Base-by-base conservation (phyloP, 352 stramenopile genomes). In the Phytophthora pistaciae region DNA sequence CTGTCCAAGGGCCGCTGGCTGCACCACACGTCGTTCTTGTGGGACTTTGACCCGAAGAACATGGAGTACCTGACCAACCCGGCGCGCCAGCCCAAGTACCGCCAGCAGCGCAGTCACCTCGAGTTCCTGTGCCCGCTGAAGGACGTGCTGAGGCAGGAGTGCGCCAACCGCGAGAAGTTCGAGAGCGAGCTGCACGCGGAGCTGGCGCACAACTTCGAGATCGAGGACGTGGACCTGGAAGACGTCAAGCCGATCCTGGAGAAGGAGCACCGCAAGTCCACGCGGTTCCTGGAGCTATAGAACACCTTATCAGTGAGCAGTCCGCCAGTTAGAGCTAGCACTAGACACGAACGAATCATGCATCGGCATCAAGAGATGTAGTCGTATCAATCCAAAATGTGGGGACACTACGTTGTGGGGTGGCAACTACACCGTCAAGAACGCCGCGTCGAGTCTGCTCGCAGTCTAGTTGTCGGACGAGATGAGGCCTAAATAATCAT, bases 11-110 rank as follows among this genome's bases (percentile, higher is more conserved):
- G 91, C 56, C 95, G 96, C 14, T 99, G 94, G 92, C 76, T 99
- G 23, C 98, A 99, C 75, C 98, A 99, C 80, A 99, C 98, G 21
- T 98, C 92, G 58, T 99, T 99, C 78, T 74, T 99, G 14, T 99
- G 95, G 94, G 95, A 99, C 75, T 99, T 97, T 68, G 78, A 98
- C 57, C 74, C 91, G 10, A 73, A 68, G 3, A 98, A 98, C 71
- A 99, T 99, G 97, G 79, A 93, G 64, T 98, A 98, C 60, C 83
- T 99, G 10, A 97, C 86, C 3, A 90, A 99, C 49, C 98, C 98
- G 3, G 82, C 91, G 50, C 98, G 98, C 56, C 91, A 98, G 80
- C 98, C 98, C 0, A 85, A 91, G 25, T 99, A 99, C 77, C 92
- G 97, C 61, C 78, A 87, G 9, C 84, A 99, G 75, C 86, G 97